Evolutionary conservation across 176 grass and related monocot species (phyloP), one percentile per base, ranked within the genome.

Genomic region (Olyra latifolia): DNA sequence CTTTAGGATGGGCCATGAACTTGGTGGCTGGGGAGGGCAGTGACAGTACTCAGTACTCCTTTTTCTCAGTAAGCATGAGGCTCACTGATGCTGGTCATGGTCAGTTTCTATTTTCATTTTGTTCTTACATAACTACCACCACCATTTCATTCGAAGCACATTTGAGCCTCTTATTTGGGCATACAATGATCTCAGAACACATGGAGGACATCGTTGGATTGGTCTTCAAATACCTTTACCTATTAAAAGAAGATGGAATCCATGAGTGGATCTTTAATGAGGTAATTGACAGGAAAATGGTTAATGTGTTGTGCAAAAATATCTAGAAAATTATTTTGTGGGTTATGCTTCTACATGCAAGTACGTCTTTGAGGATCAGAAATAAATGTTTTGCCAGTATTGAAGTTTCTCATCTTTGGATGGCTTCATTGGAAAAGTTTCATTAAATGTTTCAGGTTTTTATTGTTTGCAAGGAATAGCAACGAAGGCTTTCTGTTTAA

Each of bases 211-310:
- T 98, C 80, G 64, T 98, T 82, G 95, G 95, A 19, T 81, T 95
- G 59, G 72, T 98, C 19, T 95, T 98, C 81, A 93, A 85, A 78
- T 98, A 98, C 65, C 76, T 98, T 69, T 17, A 30, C 48, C 86
- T 98, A 49, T 71, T 98, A 80, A 89, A 93, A 83, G 80, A 89
- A 73, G 71, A 78, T 19, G 92, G 92, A 66, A 77, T 98, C 66
- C 83, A 83, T 15, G 80, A 98, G 46, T 95, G 95, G 95, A 89
- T 98, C 40, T 98, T 98, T 91, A 76, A 95, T 85, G 95, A 98
- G 95, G 95, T 98, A 87, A 85, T 10, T 19, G 44, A 43, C 64
- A 82, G 40, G 40, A 3, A 64, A 20, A 75, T 88, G 14, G 14
- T 75, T 80, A 60, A 65, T 66, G 62, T 27, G 62, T 35, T 46